Base-by-base conservation (phyloP, 257 asterid species). In the Capsicum pubescens region DNA sequence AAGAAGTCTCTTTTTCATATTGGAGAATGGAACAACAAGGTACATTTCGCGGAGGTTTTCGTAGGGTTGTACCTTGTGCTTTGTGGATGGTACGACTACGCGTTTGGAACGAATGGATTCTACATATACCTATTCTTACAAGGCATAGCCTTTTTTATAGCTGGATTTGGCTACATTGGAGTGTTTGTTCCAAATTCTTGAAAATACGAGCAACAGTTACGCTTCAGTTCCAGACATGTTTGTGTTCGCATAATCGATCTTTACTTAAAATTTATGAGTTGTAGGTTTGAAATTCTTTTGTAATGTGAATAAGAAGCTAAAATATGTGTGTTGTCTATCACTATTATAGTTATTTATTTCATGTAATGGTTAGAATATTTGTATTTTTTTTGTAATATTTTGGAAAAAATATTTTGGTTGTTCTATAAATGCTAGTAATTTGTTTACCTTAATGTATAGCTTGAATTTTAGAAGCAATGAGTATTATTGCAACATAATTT, bases 101-200 rank as follows among this genome's bases (percentile, higher is more conserved):
- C 70, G 4, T 89, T 72, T 14, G 88, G 87, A 66, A 87, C 60
- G 46, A 70, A 84, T 44, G 81, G 72, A 8, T 85, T 87, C 89
- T 89, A 79, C 61, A 56, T 89, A n/a, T 89, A 85, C 84, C 84
- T 89, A 11, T 84, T 87, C 55, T 86, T 84, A 10, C 91, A 87
- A 56, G 77, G 87, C 8, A 54, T 77, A 12, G 87, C 88, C 14
- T 89, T 89, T 79, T 72, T 84, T 82, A 61, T 60, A 3, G 90
- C 88, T 32, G 91, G 87, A 71, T 82, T 87, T 50, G 90, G 90
- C 6, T 89, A 83, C 39, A 55, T 89, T 12, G 91, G 91, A 50
- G 86, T 84, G 4, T 58, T 88, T 60, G 84, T 87, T 71, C 80
- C 85, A 15, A 26, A 61, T 77, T 87, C 85, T 57, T 83, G 68